phyloP scores from a whole-genome alignment of 1,284 basidiomycete genomes.

The Rhodotorula sp. region DNA sequence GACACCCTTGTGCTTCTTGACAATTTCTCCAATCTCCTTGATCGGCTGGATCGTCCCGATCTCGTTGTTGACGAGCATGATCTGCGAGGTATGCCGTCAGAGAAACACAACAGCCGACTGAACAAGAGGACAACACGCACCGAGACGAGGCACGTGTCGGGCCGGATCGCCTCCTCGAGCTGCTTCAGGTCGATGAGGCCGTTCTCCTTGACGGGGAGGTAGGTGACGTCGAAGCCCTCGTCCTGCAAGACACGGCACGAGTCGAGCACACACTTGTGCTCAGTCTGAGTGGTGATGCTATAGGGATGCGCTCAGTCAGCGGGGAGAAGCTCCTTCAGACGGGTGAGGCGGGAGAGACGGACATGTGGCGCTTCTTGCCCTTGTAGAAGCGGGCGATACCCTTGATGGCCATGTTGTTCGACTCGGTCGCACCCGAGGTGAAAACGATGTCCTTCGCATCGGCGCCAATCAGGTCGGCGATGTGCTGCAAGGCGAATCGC shows the following conservation, averaged over 20 bases:
- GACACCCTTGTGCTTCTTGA: constrained; percentile 76
- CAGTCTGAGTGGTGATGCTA: constrained; percentile 63
- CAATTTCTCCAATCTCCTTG: constrained; percentile 85
- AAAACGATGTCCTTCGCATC: constrained; percentile 95
- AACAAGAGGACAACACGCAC: constrained; percentile 6
- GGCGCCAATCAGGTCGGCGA: constrained; percentile 90
- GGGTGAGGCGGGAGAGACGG: constrained; percentile 44
- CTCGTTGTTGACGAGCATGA: constrained; percentile 99
- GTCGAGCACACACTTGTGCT: constrained; percentile 99
- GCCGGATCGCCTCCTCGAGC: constrained; percentile 78
- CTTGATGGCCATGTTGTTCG: constrained; percentile 98
- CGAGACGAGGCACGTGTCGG: constrained; percentile 82
- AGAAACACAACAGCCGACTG: not conserved
- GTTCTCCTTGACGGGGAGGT: constrained; percentile 86
- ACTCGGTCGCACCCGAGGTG: constrained; percentile 97
- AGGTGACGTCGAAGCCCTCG: constrained; percentile 97
- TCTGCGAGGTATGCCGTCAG: constrained; percentile 44
- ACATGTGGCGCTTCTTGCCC: constrained; percentile 87
- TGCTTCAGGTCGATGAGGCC: constrained; percentile 76
- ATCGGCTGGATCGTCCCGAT: constrained; percentile 98
- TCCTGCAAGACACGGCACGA: constrained; percentile 93
- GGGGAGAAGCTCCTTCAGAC: not conserved
- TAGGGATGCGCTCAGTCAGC: not conserved
- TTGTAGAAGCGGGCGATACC: constrained; percentile 88
- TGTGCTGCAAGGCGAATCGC: constrained; percentile 57